Base-by-base conservation (phyloP, 495 filamentous ascomycete genomes). In the Penicillium steckii region DNA sequence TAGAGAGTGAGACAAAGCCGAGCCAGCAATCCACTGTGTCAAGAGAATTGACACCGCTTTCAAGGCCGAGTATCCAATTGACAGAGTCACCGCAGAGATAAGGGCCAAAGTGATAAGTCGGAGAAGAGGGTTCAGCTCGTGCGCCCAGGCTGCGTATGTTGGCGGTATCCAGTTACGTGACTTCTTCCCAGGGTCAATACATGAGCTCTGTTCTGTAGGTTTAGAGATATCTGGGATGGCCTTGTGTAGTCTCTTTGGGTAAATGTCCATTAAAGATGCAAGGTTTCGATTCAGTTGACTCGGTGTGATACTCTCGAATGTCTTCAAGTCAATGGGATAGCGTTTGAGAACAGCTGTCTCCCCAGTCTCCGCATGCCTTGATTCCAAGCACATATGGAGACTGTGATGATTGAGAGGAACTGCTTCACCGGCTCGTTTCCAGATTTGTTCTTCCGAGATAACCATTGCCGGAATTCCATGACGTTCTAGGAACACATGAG, bases 211-310 rank as follows among this genome's bases (percentile, higher is more conserved):
- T 32, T 58, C 45, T 18, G 40, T 13, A 10, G 46, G 26, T 0
- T 58, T 57, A 2, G 42, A 38, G 18, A 38, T 46, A 22, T 66
- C 59, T 6, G 59, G 26, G 13, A 53, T 52, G 22, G 57, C 59
- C 19, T 65, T 75, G 18, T 58, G 52, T 12, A 48, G 22, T 35
- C 71, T 68, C 45, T 59, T 65, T 8, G 70, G 65, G 44, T 72
- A 67, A 30, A 81, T 59, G 8, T 75, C 78, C 22, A 83, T 84
- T 44, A 91, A 68, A 33, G 80, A 86, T 45, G 86, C 85, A 43
- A 91, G 64, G 57, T 90, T 89, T 48, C 85, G 73, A 61, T 90
- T 91, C 62, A 91, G 79, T 59, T 91, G 88, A 24, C 81, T 69
- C 19, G 85, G 80, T 50, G 88, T 83, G 58, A 91, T 86, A 41